Percentiles rank a stretch among this genome's conserved stretches.
These are phyloP conservation scores for Boletus edulis DNA, from an alignment of 768 basidiomycete species.

Conservation along the genomic window DNA sequence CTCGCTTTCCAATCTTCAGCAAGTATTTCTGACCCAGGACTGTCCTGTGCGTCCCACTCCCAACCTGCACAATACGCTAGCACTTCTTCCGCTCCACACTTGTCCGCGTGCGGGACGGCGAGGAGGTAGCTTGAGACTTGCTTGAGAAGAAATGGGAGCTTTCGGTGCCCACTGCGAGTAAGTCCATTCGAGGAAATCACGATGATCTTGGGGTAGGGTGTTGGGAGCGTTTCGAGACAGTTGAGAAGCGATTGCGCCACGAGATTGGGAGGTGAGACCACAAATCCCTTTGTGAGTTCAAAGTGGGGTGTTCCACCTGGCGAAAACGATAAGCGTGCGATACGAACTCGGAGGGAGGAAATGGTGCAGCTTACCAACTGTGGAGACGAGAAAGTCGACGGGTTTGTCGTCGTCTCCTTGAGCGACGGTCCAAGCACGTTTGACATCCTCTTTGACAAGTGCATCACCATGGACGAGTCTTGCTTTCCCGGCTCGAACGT, in stretches of 20 bases:
- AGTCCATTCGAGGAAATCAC: constrained; percentile 53
- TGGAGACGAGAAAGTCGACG: constrained; percentile 58
- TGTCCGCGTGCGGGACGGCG: constrained; percentile 52
- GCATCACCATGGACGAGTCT: constrained; percentile 62
- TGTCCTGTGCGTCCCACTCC: constrained; percentile 50
- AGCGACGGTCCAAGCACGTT: constrained; percentile 47
- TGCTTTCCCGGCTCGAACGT: constrained; percentile 50
- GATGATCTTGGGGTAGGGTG: constrained; percentile 47
- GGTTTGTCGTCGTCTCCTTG: constrained; percentile 25
- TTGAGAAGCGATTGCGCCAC: constrained; percentile 58
- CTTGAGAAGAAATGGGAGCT: constrained; percentile 48
- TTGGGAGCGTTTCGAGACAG: constrained; percentile 52
- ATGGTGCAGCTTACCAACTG: constrained; percentile 47
- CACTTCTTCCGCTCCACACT: constrained; percentile 55
- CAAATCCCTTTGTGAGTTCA: constrained; percentile 44
- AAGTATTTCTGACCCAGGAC: constrained; percentile 41
- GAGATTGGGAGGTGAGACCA: constrained; percentile 52
- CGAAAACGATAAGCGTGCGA: background rate
- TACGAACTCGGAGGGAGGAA: background rate
- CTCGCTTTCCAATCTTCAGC: constrained; percentile 42
- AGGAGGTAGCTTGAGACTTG: constrained; percentile 49
- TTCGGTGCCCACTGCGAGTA: constrained; percentile 41
- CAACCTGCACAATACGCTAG: constrained; percentile 48
- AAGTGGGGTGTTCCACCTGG: constrained; percentile 39
- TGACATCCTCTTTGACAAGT: constrained; percentile 48